Evolutionary conservation across 2,329 filamentous ascomycete species (phyloP), one percentile per base, ranked within the genome.

Genomic region (Aspergillus terreus): DNA sequence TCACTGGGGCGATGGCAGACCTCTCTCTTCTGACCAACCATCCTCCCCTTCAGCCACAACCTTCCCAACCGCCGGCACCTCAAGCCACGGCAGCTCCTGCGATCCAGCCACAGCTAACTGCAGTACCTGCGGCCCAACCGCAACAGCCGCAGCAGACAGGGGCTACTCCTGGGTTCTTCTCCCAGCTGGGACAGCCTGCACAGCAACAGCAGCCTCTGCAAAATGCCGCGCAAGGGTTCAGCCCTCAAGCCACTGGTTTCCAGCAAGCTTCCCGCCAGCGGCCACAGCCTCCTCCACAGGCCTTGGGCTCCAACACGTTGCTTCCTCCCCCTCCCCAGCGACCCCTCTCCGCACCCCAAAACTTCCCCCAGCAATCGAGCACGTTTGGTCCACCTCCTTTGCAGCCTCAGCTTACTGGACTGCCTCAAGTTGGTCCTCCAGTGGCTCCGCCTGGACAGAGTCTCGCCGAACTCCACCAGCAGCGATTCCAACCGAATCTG

Each of bases 331-430:
- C 88, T 15, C 90, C 91, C 10, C 82, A 85, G 47, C 82, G 94
- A 54, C 87, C 94, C 6, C 79, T 94, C 11, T 96, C 92, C 38
- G 92, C 94, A 36, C 92, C 94, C 23, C 88, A 90, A 67, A 88
- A 90, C 49, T 86, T 78, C 53, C 71, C 83, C 46, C 87, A 87
- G 64, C 84, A 85, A 65, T 84, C 84, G 43, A 91, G 81, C 69
- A 80, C 78, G 4, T 94, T 95, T 68, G 81, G 82, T 6, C 82
- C 87, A 15, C 84, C 89, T 46, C 85, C 89, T 14, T 73, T 96
- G 59, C 86, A 92, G 67, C 85, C 90, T 47, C 92, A 96, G 67
- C 82, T 92, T 70, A 96, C 94, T 4, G 91, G 92, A 7, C 60
- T 80, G 49, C 79, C 82, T 57, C 82, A 83, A 63, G 75, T 75